Evolutionary conservation across 768 basidiomycete genomes (phyloP).

Genomic region (Xerocomellus amylosporus): DNA sequence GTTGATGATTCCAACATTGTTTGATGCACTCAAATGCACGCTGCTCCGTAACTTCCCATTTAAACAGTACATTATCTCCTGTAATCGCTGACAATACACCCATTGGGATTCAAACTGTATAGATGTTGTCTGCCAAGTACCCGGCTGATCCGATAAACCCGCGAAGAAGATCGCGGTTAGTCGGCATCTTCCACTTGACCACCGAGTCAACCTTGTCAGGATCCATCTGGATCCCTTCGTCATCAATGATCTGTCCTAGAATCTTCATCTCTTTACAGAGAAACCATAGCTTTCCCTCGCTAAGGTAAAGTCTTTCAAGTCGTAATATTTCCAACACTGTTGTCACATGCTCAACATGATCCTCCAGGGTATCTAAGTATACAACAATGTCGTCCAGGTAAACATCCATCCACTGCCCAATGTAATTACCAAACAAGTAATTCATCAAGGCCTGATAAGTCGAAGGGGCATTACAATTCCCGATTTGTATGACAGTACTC

Average conservation of each 20-base stretch:
- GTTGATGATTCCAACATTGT: too few species aligned
- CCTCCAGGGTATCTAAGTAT: constrained; percentile 17
- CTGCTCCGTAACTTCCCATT: too few species aligned
- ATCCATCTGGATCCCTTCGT: constrained; percentile 42
- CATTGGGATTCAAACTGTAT: not conserved
- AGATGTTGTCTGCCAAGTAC: constrained; percentile 1
- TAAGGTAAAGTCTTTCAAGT: constrained; percentile 36
- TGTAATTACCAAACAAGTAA: not conserved
- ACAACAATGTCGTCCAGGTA: constrained; percentile 11
- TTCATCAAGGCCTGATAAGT: constrained; percentile 39
- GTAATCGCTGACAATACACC: not conserved
- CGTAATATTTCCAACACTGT: constrained; percentile 34
- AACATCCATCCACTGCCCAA: not conserved
- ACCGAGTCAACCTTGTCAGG: constrained; percentile 41
- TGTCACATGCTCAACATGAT: constrained; percentile 30
- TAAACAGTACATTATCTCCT: not conserved
- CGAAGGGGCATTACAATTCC: constrained; percentile 39
- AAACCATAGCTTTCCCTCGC: constrained; percentile 34
- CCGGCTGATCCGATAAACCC: not conserved
- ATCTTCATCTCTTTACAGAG: constrained; percentile 30
- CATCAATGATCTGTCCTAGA: constrained; percentile 36
- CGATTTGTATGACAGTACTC: constrained; percentile 15
- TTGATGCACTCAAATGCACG: too few species aligned
- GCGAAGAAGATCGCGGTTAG: not conserved
- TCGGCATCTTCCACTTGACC: constrained; percentile 3